Evolutionary conservation across 306 rosid species (phyloP).

Genomic region (Cicer judaicum): DNA sequence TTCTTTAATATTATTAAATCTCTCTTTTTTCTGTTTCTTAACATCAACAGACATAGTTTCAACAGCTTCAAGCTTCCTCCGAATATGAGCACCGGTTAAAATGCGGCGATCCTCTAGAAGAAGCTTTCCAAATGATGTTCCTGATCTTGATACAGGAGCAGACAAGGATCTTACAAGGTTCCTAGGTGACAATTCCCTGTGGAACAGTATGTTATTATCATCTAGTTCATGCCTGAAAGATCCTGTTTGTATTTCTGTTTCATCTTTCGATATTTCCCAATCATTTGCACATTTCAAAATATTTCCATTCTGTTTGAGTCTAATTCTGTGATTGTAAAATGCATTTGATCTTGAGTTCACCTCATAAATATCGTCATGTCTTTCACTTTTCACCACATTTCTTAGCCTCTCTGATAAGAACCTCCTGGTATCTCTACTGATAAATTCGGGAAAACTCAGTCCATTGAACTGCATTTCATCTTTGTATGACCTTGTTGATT

Average conservation of each 20-base stretch:
- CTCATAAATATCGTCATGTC: slow-evolving; percentile 46
- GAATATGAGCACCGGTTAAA: slow-evolving; percentile 87
- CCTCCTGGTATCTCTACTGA: slow-evolving; percentile 74
- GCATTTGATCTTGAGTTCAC: slow-evolving; percentile 55
- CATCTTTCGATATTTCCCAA: slow-evolving; percentile 61
- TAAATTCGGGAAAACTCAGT: slow-evolving; percentile 64
- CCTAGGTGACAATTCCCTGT: slow-evolving; percentile 75
- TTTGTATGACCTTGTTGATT: slow-evolving; percentile 74
- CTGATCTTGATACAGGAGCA: slow-evolving; percentile 90
- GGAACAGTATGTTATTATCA: slow-evolving; percentile 56
- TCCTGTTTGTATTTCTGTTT: slow-evolving; percentile 64
- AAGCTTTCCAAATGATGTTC: slow-evolving; percentile 98
- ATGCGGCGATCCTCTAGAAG: slow-evolving; percentile 94
- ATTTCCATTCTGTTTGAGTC: slow-evolving; percentile 49
- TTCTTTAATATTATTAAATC: slow-evolving; percentile 78
- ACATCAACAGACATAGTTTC: slow-evolving; percentile 55
- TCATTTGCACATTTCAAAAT: slow-evolving; percentile 43
- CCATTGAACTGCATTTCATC: slow-evolving; percentile 67
- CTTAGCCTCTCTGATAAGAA: slow-evolving; percentile 71
- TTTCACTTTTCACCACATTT: slow-evolving; percentile 60
- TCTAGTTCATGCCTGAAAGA: slow-evolving; percentile 80
- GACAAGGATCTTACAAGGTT: slow-evolving; percentile 90
- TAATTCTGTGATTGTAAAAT: slow-evolving; percentile 54
- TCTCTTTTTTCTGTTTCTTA: slow-evolving; percentile 73
- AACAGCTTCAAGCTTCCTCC: slow-evolving; percentile 86